Base-by-base conservation (phyloP, 2,329 filamentous ascomycete species). In the Alternaria sp. region DNA sequence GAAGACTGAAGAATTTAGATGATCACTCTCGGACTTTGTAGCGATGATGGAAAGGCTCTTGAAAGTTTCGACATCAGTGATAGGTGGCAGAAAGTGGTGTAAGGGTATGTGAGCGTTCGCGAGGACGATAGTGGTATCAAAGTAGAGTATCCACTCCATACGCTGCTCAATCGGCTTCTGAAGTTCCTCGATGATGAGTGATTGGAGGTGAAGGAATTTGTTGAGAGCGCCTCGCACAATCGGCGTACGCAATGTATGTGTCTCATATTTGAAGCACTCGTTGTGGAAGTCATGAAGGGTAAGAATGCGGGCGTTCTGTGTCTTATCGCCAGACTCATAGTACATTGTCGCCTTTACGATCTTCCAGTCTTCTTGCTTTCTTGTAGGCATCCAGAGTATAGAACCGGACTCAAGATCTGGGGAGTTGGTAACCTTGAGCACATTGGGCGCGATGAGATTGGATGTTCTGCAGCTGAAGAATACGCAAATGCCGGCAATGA, bases 191-290 rank as follows among this genome's bases (percentile, higher is more conserved):
- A 69, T 64, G 18, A 78, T 61, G 18, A 73, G 54, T 2, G 56
- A 50, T 45, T 71, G 63, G 22, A 75, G 44, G 57, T 75, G 78
- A 16, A 66, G 64, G 27, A 74, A 69, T 46, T 79, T 79, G 60
- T 79, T 79, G 70, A 76, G 75, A 51, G 71, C 77, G 2, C 78
- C 79, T 11, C 65, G 68, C 2, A 71, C 68, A 14, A 80, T 71
- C 18, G 70, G 64, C 30, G 74, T 64, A 30, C 75, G 66, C 34
- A 81, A 65, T 3, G 80, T 69, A 43, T 72, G 58, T 67, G 77
- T 75, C n/a, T 69, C 70, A 44, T 81, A 81, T n/a, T n/a, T 4
- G 32, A 36, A 28, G 7, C 40, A n/a, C 32, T 38, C 22, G 9
- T 10, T 18, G 43, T 55, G 32, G 11, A 25, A 32, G 3, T 25